A percentile compares a stretch with the other conserved stretches of the same genome.
phyloP scores from a whole-genome alignment of 75 land plant species.

The Selaginella moellendorffii region DNA sequence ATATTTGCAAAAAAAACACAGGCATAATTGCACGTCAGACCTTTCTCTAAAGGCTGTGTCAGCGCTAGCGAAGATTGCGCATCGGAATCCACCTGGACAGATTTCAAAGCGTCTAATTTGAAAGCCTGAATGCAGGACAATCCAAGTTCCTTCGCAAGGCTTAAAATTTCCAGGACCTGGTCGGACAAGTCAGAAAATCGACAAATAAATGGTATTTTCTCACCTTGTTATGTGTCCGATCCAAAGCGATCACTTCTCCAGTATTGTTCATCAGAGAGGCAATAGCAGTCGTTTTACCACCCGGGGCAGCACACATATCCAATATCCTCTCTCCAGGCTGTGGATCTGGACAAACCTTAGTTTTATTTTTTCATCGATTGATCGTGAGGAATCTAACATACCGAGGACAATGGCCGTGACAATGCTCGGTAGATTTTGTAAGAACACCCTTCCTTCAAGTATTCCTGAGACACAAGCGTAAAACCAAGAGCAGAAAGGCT shows the following conservation, averaged over 20 bases:
- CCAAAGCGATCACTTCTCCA: slow-evolving; percentile 73
- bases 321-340: slow-evolving; percentile 68
- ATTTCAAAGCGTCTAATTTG: slow-evolving; percentile 80
- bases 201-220: not conserved
- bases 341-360: slow-evolving; percentile 48
- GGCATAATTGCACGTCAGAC: not conserved
- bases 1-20: not conserved
- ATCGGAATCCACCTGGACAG: slow-evolving; percentile 29
- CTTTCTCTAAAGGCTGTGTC: not conserved
- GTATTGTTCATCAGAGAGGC: slow-evolving; percentile 78
- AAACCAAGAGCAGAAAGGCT: not conserved
- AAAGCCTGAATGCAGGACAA: slow-evolving; percentile 63
- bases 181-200: not conserved
- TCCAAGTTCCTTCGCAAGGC: slow-evolving; percentile 69
- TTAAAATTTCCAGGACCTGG: slow-evolving; percentile 69
- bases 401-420: slow-evolving; percentile 77
- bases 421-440: slow-evolving; percentile 93
- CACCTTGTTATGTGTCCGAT: slow-evolving; percentile 96
- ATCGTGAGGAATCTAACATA: slow-evolving; percentile 12
- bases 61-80: not conserved
- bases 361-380: not conserved
- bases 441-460: slow-evolving; percentile 82
- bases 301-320: slow-evolving; percentile 99
- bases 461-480: slow-evolving; percentile 46
- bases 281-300: slow-evolving; percentile 95